Evolutionary conservation across 2,329 filamentous ascomycete genomes (phyloP).

Genomic region (Knoxdaviesia capensis): DNA sequence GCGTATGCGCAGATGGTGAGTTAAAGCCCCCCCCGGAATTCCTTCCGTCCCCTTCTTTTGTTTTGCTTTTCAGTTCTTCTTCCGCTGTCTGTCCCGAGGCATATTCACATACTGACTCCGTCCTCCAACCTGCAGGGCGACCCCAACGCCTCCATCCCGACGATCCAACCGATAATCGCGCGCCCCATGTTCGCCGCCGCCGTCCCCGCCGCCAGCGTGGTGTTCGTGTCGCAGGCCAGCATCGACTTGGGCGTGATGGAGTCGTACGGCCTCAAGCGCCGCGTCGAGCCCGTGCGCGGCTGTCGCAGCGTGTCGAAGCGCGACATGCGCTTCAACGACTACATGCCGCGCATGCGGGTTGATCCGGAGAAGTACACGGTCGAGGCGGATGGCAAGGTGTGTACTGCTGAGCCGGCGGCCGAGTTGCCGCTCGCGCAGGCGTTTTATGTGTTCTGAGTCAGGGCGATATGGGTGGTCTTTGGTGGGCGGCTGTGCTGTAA

Average conservation of each 20-base stretch:
- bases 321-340: slow-evolving; percentile 81
- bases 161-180: slow-evolving; percentile 64
- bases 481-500: background rate
- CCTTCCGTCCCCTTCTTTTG: background rate
- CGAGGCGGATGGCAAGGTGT: slow-evolving; percentile 61
- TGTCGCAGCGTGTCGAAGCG: slow-evolving; percentile 60
- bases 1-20: slow-evolving; percentile 64
- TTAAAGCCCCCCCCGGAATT: slow-evolving; percentile 2
- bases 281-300: slow-evolving; percentile 58
- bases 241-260: slow-evolving; percentile 45
- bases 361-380: slow-evolving; percentile 83
- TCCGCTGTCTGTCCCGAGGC: background rate
- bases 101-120: background rate
- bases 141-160: slow-evolving; percentile 69
- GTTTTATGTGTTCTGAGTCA: slow-evolving; percentile 50
- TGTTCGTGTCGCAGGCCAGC: slow-evolving; percentile 63
- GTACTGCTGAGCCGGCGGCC: slow-evolving; percentile 51
- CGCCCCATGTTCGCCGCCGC: slow-evolving; percentile 70
- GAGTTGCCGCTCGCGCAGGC: slow-evolving; percentile 56
- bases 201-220: slow-evolving; percentile 52
- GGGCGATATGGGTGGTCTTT: background rate
- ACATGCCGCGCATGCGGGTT: slow-evolving; percentile 70
- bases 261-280: slow-evolving; percentile 58
- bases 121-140: slow-evolving; percentile 37
- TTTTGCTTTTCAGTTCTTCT: background rate